phyloP scores from a whole-genome alignment of 257 asterid genomes.

The Gentiana macrophylla region DNA sequence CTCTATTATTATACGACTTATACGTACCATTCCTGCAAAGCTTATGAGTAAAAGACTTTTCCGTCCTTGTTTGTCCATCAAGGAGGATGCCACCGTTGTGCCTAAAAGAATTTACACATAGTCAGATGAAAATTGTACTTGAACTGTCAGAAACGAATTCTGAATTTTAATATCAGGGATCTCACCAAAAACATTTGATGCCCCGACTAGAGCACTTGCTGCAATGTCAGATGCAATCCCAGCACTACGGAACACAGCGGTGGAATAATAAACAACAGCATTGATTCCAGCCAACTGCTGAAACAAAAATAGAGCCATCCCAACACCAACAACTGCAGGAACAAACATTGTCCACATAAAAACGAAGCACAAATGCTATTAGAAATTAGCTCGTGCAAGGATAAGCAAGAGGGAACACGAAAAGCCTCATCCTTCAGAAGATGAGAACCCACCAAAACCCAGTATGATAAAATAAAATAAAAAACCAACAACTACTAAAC shows the following conservation, averaged over 20 bases:
- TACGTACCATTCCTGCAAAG: conserved; percentile 86
- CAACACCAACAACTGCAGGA: conserved; percentile 86
- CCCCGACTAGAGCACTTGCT: conserved; percentile 94
- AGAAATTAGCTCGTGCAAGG: not conserved
- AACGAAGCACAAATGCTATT: no score
- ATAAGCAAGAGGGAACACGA: no score
- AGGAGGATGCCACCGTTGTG: conserved; percentile 68
- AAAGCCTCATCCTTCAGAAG: no score
- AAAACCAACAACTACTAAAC: not conserved
- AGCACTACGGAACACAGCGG: conserved; percentile 88
- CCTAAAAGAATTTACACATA: conserved; percentile 32
- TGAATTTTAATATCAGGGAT: conserved; percentile 6
- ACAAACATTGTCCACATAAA: not conserved
- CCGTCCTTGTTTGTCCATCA: conserved; percentile 96
- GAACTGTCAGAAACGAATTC: conserved; percentile 1
- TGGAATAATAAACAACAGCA: conserved; percentile 86
- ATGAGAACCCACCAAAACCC: not conserved
- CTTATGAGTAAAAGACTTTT: conserved; percentile 86
- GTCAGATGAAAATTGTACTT: conserved; percentile 11
- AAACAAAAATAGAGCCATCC: conserved; percentile 74
- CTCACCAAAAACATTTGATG: conserved; percentile 90
- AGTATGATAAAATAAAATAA: not conserved
- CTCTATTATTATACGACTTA: not conserved
- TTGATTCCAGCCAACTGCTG: conserved; percentile 98
- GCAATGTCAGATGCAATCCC: conserved; percentile 92